Evolutionary conservation across 2,329 filamentous ascomycete genomes (phyloP).

Genomic region (Cladophialophora exuberans): DNA sequence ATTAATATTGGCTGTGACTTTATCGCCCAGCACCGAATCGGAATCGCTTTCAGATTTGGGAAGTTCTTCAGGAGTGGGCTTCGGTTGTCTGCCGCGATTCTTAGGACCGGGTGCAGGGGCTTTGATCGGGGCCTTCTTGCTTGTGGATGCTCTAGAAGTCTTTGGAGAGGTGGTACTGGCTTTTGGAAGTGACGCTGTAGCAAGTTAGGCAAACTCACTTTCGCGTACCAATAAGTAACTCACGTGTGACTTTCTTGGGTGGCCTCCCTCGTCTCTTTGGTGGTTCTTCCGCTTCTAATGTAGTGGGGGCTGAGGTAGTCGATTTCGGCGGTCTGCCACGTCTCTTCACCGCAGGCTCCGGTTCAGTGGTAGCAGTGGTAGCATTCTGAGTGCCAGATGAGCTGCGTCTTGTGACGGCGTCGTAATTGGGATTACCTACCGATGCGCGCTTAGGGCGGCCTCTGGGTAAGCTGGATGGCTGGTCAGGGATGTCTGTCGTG

Average conservation of each 20-base stretch:
- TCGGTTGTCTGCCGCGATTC: constrained; percentile 10
- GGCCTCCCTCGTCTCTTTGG: constrained; percentile 5
- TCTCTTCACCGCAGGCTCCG: neutral
- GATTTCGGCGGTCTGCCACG: constrained; percentile 15
- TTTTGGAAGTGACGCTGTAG: neutral
- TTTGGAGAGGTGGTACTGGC: neutral
- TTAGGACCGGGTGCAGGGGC: neutral
- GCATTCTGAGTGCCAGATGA: constrained; percentile 15
- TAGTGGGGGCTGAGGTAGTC: neutral
- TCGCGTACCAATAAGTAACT: neutral
- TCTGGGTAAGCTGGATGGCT: constrained; percentile 2
- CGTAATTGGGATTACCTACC: constrained; percentile 28
- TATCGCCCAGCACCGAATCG: constrained; percentile 1
- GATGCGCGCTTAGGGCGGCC: constrained; percentile 29
- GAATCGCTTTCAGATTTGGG: neutral
- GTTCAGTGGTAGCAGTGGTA: neutral
- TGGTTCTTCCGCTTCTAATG: neutral
- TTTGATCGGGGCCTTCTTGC: neutral
- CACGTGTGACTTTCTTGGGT: constrained; percentile 2
- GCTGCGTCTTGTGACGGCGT: constrained; percentile 9
- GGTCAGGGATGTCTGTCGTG: constrained; percentile 15
- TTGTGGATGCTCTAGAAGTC: neutral
- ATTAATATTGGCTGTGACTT: constrained; percentile 16
- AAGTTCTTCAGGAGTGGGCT: neutral
- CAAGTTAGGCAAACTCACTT: neutral